These are phyloP conservation scores for Geotrichum fermentans DNA, from an alignment of 1,139 yeast genomes.

Conservation along the genomic window DNA sequence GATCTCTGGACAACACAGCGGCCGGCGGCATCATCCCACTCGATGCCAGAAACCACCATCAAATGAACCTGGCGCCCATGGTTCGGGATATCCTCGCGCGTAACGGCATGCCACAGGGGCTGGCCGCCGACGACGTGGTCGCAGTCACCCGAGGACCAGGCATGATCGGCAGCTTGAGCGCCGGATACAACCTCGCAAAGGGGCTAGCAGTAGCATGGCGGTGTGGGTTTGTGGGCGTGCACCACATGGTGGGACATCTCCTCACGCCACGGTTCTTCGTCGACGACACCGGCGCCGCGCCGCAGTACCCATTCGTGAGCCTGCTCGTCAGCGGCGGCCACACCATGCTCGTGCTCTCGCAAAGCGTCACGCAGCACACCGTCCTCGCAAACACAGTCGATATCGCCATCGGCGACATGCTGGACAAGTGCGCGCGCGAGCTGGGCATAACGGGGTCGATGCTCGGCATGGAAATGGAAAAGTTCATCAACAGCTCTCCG, in stretches of 20 bases:
- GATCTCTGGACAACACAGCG: conserved; percentile 59
- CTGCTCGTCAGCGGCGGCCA: conserved; percentile 92
- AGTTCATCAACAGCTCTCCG: conserved; percentile 42
- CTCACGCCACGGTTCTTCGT: conserved; percentile 54
- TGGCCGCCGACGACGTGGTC: conserved; percentile 60
- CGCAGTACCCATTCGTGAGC: conserved; percentile 73
- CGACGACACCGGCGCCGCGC: conserved; percentile 39
- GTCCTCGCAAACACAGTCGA: conserved; percentile 73
- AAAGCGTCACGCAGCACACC: conserved; percentile 57
- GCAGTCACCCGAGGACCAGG: conserved; percentile 98
- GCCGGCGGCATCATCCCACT: conserved; percentile 89
- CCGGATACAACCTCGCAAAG: conserved; percentile 79
- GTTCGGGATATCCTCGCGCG: conserved; percentile 40
- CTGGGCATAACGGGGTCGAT: conserved; percentile 75
- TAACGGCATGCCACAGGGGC: conserved; percentile 24
- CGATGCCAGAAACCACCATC: conserved; percentile 78
- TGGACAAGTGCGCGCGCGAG: conserved; percentile 88
- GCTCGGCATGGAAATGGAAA: conserved; percentile 80
- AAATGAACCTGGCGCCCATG: conserved; percentile 47
- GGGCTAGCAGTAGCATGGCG: conserved; percentile 78
- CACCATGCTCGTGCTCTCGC: conserved; percentile 75
- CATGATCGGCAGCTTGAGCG: conserved; percentile 82
- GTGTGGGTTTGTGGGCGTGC: conserved; percentile 80
- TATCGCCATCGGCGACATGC: conserved; percentile 88
- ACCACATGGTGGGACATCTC: conserved; percentile 93